phyloP scores from a whole-genome alignment of 495 filamentous ascomycete genomes.

The Penicillium robsamsonii region DNA sequence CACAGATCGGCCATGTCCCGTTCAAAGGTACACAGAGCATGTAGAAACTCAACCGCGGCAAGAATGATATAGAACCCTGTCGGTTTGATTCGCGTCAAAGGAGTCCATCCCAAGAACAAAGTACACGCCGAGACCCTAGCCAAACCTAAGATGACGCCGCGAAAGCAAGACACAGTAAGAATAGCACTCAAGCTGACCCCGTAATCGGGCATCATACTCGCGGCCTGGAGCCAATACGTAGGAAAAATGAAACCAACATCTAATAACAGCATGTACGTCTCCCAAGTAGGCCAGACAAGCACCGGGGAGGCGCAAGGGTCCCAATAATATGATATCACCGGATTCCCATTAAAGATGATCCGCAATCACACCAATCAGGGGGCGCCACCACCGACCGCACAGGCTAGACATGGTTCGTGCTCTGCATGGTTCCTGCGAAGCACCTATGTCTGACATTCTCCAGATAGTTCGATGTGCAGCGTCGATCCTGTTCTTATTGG shows the following conservation, averaged over 20 bases:
- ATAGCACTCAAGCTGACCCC: not conserved
- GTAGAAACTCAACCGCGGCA: not conserved
- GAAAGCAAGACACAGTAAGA: not conserved
- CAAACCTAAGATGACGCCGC: not conserved
- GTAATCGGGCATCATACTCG: not conserved
- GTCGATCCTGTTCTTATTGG: constrained; percentile 2
- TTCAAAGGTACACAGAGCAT: not conserved
- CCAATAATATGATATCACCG: constrained; percentile 10
- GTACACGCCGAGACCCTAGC: not conserved
- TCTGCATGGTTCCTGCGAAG: constrained; percentile 8
- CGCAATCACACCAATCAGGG: not conserved
- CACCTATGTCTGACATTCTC: constrained; percentile 14
- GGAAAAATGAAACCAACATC: not conserved
- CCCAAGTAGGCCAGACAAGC: not conserved
- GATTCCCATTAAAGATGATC: not conserved
- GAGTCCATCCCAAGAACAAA: not conserved
- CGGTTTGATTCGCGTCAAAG: constrained; percentile 3
- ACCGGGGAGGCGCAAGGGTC: constrained; percentile 5
- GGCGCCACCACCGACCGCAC: not conserved
- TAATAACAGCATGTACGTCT: constrained; percentile 2
- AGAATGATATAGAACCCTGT: not conserved
- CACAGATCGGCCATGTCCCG: not conserved
- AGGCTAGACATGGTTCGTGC: constrained; percentile 8
- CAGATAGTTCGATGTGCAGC: constrained; percentile 4
- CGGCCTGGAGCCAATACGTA: constrained; percentile 1